Conservation (phyloP, 495 filamentous ascomycete species). For the Penicillium goetzii region DNA sequence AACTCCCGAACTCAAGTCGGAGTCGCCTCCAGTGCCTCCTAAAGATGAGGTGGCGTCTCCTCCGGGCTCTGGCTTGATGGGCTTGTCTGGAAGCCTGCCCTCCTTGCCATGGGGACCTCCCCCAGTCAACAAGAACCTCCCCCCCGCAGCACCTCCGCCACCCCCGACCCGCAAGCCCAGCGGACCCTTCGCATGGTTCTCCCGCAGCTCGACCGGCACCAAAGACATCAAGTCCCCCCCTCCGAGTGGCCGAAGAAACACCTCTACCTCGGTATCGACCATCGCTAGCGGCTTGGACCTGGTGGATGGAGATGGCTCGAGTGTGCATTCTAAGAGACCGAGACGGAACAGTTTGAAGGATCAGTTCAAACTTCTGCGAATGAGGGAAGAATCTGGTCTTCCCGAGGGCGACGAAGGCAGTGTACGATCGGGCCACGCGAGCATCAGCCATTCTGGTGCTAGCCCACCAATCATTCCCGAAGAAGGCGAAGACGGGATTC, state of each 20-base stretch:
- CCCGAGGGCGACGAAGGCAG: conserved; percentile 43
- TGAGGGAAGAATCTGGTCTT: conserved; percentile 76
- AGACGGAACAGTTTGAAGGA: conserved; percentile 75
- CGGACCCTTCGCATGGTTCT: conserved; percentile 84
- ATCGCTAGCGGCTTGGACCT: conserved; percentile 74
- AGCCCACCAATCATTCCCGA: conserved; percentile 59
- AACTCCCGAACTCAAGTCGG: conserved; percentile 35
- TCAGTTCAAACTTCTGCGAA: conserved; percentile 80
- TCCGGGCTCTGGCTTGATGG: conserved; percentile 48
- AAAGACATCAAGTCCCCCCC: conserved; percentile 64
- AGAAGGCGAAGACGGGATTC: conserved; percentile 52
- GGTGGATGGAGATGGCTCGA: conserved; percentile 59
- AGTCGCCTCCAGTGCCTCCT: conserved; percentile 53
- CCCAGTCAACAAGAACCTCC: conserved; percentile 43
- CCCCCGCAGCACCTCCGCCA: conserved; percentile 49
- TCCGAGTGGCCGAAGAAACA: conserved; percentile 61
- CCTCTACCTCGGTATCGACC: conserved; percentile 73
- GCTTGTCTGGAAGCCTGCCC: conserved; percentile 54
- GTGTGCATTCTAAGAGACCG: conserved; percentile 48
- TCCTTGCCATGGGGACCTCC: conserved; percentile 56
- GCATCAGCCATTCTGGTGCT: conserved; percentile 53
- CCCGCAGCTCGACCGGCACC: conserved; percentile 65
- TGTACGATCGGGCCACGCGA: conserved; percentile 45
- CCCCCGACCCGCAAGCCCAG: conserved; percentile 67
- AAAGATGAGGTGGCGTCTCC: conserved; percentile 51